Evolutionary conservation across 2,329 filamentous ascomycete species (phyloP), one percentile per base, ranked within the genome.

Genomic region (Calycina herbarum): DNA sequence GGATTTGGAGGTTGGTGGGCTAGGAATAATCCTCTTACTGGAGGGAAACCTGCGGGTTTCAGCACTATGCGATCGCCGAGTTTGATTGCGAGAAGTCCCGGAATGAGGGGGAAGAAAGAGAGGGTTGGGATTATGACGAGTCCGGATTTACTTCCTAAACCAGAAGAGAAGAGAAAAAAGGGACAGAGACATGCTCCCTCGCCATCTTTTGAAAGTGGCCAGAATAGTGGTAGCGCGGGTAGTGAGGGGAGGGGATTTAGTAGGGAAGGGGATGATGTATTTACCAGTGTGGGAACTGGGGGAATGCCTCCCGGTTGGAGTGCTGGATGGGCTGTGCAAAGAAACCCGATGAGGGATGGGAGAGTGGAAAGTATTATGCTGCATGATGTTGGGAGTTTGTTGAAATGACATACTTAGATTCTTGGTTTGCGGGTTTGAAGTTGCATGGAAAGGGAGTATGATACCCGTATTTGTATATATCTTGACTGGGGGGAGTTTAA

Each of bases 291-390:
- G 20, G 48, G 58, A 1, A 67, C 62, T 3, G 66, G 64, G 1
- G 66, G 69, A 0, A 40, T 62, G 2, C 57, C 72, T 2, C 72
- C 72, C 1, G 71, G 71, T 1, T 74, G 73, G 72, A 71, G 72
- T 8, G 68, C 67, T 6, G 71, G 73, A 0, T 75, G 73, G 73
- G 67, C 61, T 6, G 73, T 74, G 11, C 71, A 73, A 42, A 66
- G 64, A 35, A 66, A 68, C 59, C 40, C 63, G 6, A 59, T 59
- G 20, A 59, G 58, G 3, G 58, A 64, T n/a, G 65, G 57, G 13
- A 68, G 66, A 58, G 66, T 72, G 5, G 70, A 75, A 59, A 72
- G 67, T 64, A 73, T 75, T 51, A 68, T 68, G 68, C 62, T 75
- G 24, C 62, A 72, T 58, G 73, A 75, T 70, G 72, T 75, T 33